A percentile compares a stretch with the other conserved stretches of the same genome.
These are phyloP conservation scores for Penicillium sp. DNA, from an alignment of 2,329 filamentous ascomycete species.

Conservation along the genomic window DNA sequence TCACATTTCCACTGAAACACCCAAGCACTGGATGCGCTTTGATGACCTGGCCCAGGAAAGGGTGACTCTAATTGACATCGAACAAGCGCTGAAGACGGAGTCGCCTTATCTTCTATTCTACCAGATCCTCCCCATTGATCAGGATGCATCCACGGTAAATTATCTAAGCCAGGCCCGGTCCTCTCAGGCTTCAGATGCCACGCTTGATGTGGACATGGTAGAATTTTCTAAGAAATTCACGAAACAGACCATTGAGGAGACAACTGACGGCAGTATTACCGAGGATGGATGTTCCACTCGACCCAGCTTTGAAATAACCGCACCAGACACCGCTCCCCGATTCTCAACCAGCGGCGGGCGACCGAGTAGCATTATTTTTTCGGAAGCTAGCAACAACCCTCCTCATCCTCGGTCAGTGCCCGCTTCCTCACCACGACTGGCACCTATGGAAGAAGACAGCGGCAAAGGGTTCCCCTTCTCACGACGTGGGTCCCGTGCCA, in stretches of 20 bases:
- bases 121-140: conserved; percentile 84
- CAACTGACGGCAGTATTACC: conserved; percentile 16
- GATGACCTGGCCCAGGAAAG: conserved; percentile 79
- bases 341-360: conserved; percentile 19
- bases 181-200: conserved; percentile 27
- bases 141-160: conserved; percentile 51
- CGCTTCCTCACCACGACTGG: conserved; percentile 27
- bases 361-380: conserved; percentile 31
- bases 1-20: conserved; percentile 57
- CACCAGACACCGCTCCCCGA: conserved; percentile 22
- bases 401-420: conserved; percentile 20
- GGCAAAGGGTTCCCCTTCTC: conserved; percentile 26
- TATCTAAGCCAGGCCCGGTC: conserved; percentile 36
- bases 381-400: conserved; percentile 15
- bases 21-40: conserved; percentile 84
- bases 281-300: conserved; percentile 30
- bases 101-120: conserved; percentile 96
- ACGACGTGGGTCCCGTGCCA: conserved; percentile 30
- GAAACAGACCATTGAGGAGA: conserved; percentile 15
- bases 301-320: conserved; percentile 42
- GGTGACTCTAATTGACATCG: conserved; percentile 75
- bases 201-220: conserved; percentile 21
- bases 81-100: conserved; percentile 75
- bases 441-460: conserved; percentile 26
- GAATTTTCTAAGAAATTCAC: conserved; percentile 22